These are phyloP conservation scores for Phlyctochytrium planicorne DNA, from an alignment of 192 early-diverging fungal genomes.

Conservation along the genomic window DNA sequence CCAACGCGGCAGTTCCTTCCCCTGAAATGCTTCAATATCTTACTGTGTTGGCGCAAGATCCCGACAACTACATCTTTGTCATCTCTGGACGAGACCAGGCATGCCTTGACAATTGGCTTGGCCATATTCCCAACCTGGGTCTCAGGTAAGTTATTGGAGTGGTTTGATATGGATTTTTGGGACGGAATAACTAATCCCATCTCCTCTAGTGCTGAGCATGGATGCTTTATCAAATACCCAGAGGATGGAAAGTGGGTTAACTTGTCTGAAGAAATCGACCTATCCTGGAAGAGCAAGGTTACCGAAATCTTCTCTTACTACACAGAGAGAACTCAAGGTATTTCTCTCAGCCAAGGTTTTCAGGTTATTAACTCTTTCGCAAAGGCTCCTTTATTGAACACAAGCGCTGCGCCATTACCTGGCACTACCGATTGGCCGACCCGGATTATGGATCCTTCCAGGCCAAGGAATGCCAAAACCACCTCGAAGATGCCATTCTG, in stretches of 20 bases:
- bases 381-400: slow-evolving; percentile 86
- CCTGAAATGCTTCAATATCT: slow-evolving; percentile 79
- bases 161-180: not conserved
- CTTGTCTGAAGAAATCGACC: slow-evolving; percentile 61
- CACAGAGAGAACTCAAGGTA: slow-evolving; percentile 91
- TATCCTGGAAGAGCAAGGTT: slow-evolving; percentile 94
- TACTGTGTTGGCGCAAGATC: slow-evolving; percentile 65
- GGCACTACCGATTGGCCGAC: slow-evolving; percentile 96
- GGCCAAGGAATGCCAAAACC: slow-evolving; percentile 96
- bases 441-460: slow-evolving; percentile 95
- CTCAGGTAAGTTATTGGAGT: slow-evolving; percentile 35
- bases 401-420: slow-evolving; percentile 90
- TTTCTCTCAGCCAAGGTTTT: slow-evolving; percentile 23
- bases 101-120: slow-evolving; percentile 82
- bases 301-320: slow-evolving; percentile 92
- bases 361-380: slow-evolving; percentile 5
- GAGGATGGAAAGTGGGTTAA: slow-evolving; percentile 64
- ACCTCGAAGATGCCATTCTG: slow-evolving; percentile 85
- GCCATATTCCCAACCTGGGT: slow-evolving; percentile 72
- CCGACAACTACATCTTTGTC: slow-evolving; percentile 82
- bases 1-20: slow-evolving; percentile 77
- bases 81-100: slow-evolving; percentile 90
- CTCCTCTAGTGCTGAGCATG: slow-evolving; percentile 85
- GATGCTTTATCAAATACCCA: slow-evolving; percentile 87
- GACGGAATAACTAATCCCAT: not conserved